Evolutionary conservation across 345 rosid genomes (phyloP).

Genomic region (Linum trigynum): DNA sequence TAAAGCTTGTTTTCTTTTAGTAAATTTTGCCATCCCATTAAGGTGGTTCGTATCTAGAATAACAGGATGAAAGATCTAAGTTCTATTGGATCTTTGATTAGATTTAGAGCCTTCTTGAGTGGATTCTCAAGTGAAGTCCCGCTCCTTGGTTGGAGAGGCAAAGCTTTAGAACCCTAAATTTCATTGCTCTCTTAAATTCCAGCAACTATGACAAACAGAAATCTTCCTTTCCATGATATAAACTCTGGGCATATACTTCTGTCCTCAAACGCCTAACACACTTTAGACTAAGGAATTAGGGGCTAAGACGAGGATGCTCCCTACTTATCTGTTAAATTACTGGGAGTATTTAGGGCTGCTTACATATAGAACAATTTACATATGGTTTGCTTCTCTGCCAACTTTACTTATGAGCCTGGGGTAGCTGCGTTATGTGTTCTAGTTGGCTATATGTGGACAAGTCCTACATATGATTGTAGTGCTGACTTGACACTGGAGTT

Average conservation of each 20-base stretch:
- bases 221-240: neutral
- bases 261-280: neutral
- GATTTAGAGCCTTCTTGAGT: neutral
- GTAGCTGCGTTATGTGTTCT: neutral
- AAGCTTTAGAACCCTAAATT: neutral
- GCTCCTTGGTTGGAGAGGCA: too few species aligned
- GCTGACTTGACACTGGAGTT: neutral
- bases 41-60: neutral
- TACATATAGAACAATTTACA: too few species aligned
- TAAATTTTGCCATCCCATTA: neutral
- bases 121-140: too few species aligned
- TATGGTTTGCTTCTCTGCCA: neutral
- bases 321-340: neutral
- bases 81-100: neutral
- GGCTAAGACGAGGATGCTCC: neutral
- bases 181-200: neutral
- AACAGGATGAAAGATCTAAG: neutral
- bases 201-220: neutral
- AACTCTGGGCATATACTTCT: too few species aligned
- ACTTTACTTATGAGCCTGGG: neutral
- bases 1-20: neutral
- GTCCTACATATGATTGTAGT: neutral
- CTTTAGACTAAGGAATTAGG: neutral
- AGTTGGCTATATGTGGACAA: neutral
- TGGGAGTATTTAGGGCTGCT: too few species aligned